Percentiles rank a stretch among this genome's conserved stretches.
These are phyloP conservation scores for Aspergillus brunneoviolaceus DNA, from an alignment of 2,329 filamentous ascomycete genomes.

Conservation along the genomic window DNA sequence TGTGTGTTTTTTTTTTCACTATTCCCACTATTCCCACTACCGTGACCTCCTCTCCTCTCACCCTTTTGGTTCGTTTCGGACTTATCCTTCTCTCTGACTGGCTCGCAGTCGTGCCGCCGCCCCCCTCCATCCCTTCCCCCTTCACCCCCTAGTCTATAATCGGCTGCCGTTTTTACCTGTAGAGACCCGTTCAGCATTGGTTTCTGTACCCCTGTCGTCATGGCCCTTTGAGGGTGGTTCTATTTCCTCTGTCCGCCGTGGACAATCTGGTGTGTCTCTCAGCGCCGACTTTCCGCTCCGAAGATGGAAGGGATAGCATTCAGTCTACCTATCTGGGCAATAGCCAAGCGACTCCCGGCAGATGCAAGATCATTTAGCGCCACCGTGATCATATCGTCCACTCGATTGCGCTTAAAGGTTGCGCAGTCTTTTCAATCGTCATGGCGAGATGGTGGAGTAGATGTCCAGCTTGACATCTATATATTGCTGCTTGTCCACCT, in stretches of 20 bases:
- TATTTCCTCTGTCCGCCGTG: constrained; percentile 17
- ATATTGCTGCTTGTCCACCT: constrained; percentile 5
- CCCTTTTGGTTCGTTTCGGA: constrained; percentile 15
- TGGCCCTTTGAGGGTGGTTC: constrained; percentile 15
- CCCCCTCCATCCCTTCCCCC: constrained; percentile 8
- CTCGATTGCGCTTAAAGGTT: constrained; percentile 15
- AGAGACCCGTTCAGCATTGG: constrained; percentile 21
- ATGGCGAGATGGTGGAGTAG: constrained; percentile 11
- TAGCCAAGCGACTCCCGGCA: constrained; percentile 20
- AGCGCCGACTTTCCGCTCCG: constrained; percentile 21
- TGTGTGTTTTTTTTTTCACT: constrained; percentile 6
- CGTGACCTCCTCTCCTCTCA: constrained; percentile 7
- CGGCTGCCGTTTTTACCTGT: constrained; percentile 18
- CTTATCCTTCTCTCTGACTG: constrained; percentile 18
- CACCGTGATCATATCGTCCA: constrained; percentile 23
- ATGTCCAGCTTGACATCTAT: constrained; percentile 4
- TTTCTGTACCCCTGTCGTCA: constrained; percentile 25
- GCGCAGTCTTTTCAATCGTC: constrained; percentile 9
- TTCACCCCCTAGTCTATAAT: constrained; percentile 15
- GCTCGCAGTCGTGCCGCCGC: constrained; percentile 19
- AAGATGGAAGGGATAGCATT: constrained; percentile 27
- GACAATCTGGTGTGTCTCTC: constrained; percentile 18
- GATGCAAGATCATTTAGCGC: constrained; percentile 20
- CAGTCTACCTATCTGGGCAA: constrained; percentile 15
- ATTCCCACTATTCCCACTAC: no score